Conservation (phyloP, 768 basidiomycete genomes). For the Leccinum pellstonianum region DNA sequence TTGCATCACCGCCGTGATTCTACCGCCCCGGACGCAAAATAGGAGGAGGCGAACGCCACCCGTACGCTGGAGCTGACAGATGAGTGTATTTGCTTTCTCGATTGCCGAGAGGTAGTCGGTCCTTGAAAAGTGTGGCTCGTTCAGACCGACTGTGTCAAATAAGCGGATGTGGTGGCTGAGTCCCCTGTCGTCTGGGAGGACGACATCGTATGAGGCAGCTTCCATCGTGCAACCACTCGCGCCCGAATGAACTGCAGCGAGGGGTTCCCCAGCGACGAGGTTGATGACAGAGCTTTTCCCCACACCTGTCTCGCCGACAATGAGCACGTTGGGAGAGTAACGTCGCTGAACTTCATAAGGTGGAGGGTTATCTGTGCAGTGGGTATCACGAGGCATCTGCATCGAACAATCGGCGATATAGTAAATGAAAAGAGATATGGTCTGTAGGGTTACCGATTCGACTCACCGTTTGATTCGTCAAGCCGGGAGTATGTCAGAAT, state of each 20-base stretch:
- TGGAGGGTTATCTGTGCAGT: conserved; percentile 15
- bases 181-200: conserved; percentile 19
- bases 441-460: not conserved
- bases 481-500: conserved; percentile 2
- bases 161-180: conserved; percentile 24
- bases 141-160: conserved; percentile 36
- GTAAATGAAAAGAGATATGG: not conserved
- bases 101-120: conserved; percentile 30
- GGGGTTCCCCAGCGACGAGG: conserved; percentile 31
- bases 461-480: conserved; percentile 15
- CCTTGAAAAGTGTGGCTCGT: conserved; percentile 24
- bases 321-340: conserved; percentile 37
- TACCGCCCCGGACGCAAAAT: conserved; percentile 35
- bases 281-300: conserved; percentile 45
- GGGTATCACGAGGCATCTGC: conserved; percentile 15
- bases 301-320: conserved; percentile 34
- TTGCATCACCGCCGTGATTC: conserved; percentile 30
- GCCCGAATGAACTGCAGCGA: conserved; percentile 30
- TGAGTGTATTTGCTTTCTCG: conserved; percentile 34
- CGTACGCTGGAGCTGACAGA: conserved; percentile 32
- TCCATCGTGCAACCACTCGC: conserved; percentile 38
- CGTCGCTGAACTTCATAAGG: conserved; percentile 19
- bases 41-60: conserved; percentile 34
- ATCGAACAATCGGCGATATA: not conserved
- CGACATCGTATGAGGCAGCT: conserved; percentile 26